Base-by-base conservation (phyloP, 305 asterid genomes). In the Fraxinus nigra region DNA sequence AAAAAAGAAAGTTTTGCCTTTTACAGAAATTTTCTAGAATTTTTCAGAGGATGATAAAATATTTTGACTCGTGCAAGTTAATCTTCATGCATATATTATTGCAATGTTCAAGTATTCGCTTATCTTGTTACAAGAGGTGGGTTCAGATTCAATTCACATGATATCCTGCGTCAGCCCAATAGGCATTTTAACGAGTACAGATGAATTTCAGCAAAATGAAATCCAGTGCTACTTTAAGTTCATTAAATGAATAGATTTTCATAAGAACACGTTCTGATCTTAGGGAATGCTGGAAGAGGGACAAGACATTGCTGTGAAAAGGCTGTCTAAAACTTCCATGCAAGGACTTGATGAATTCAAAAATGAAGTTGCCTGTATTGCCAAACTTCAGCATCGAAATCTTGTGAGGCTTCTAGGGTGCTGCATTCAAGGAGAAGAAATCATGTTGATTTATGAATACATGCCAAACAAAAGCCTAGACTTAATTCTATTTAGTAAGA, bases 361-460 rank as follows among this genome's bases (percentile, higher is more conserved):
- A 78, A 86, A 82, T 22, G 87, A 85, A 79, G 79, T 85, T 11
- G 16, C 76, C 51, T 72, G 80, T 10, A 85, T 85, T 22, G 83
- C 85, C 28, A 85, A 85, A 72, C 85, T 85, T 67, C 85, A 81
- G 78, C 85, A 83, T n/a, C 69, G 86, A 73, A 83, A 82, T 75
- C 88, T 86, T 14, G 88, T 86, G n/a, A 76, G 78, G 51, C 83
- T 86, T 28, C 69, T 83, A 69, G 88, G 85, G 35, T 78, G 82
- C 70, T 82, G 82, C 82, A 78, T 72, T 46, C 40, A 72, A 16
- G 70, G 72, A 33, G 84, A 77, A 18, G 85, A 85, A 74, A 77
- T 24, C 26, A 80, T 86, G 88, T 65, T 86, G 32, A 20, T 86
- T 20, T 86, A 86, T 48, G 86, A 85, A 78, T 85, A 59, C 35